These are phyloP conservation scores for Orbilia javanica DNA, from an alignment of 2,329 filamentous ascomycete genomes.

Conservation along the genomic window DNA sequence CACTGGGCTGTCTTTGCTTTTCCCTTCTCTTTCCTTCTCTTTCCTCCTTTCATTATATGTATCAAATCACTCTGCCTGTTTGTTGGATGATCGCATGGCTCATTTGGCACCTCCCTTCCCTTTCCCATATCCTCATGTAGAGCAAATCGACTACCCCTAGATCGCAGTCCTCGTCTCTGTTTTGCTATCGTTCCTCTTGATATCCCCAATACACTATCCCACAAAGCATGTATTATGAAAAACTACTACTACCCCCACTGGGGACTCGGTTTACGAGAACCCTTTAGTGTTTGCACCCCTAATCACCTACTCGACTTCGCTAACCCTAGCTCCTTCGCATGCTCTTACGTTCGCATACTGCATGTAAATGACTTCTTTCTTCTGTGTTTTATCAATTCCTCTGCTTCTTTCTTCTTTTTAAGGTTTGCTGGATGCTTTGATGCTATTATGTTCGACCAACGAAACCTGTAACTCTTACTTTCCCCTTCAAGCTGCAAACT, in stretches of 20 bases:
- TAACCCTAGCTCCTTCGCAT: not conserved
- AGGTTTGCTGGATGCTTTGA: not conserved
- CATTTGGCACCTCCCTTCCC: conserved; percentile 24
- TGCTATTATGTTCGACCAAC: not conserved
- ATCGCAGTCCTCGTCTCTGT: conserved; percentile 42
- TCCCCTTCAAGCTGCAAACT: not conserved
- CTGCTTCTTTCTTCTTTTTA: conserved; percentile 2
- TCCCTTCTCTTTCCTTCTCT: not conserved
- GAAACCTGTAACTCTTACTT: conserved; percentile 11
- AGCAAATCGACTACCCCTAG: conserved; percentile 58
- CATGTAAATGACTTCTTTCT: conserved; percentile 13
- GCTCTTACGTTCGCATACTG: not conserved
- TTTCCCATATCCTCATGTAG: conserved; percentile 34
- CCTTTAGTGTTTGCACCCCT: not conserved
- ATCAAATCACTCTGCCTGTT: conserved; percentile 12
- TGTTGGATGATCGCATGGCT: conserved; percentile 10
- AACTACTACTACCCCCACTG: not conserved
- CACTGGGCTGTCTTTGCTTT: conserved; percentile 3
- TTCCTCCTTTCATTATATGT: conserved; percentile 11
- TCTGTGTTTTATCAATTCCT: too few species aligned
- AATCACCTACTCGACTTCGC: not conserved
- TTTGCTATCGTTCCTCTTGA: conserved; percentile 25
- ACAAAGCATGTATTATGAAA: conserved; percentile 27
- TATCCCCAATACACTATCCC: conserved; percentile 45
- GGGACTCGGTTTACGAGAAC: not conserved